These are phyloP conservation scores for Rhizophagus clarus DNA, from an alignment of 192 early-diverging fungal species.

Conservation along the genomic window DNA sequence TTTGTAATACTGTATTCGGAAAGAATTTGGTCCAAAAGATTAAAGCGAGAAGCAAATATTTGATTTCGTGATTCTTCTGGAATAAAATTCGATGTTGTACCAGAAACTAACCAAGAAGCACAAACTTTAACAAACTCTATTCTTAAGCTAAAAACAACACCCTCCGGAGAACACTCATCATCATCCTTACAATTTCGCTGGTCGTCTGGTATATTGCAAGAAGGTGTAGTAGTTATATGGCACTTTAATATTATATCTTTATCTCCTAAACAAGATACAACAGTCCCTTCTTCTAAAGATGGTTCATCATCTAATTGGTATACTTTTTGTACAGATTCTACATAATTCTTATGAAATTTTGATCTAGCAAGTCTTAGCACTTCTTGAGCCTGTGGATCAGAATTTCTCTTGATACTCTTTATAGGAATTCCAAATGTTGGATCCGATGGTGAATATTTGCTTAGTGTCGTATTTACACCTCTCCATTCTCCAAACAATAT, in stretches of 20 bases:
- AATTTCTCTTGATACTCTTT: too few relatives aligned
- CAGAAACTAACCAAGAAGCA: slow-evolving; percentile 24
- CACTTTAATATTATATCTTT: slow-evolving; percentile 25
- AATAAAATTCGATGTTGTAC: background rate
- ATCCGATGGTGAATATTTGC: background rate
- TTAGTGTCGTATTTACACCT: background rate
- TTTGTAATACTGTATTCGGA: background rate
- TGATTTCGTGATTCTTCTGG: background rate
- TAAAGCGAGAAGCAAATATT: slow-evolving; percentile 6
- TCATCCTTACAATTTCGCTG: background rate
- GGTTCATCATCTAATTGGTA: slow-evolving; percentile 4
- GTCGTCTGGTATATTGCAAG: background rate
- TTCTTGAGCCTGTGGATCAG: background rate
- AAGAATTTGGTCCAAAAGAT: background rate
- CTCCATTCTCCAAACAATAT: slow-evolving; percentile 20
- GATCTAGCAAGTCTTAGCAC: background rate
- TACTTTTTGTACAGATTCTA: slow-evolving; percentile 18
- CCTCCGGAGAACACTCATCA: background rate
- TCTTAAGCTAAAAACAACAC: background rate
- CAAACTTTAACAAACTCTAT: slow-evolving; percentile 26
- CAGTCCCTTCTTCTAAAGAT: too few relatives aligned
- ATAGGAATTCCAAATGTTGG: background rate
- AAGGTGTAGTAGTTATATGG: background rate
- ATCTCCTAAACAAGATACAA: slow-evolving; percentile 8
- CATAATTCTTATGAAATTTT: background rate